These are phyloP conservation scores for Candida anutae DNA, from an alignment of 1,139 yeast genomes.

Conservation along the genomic window DNA sequence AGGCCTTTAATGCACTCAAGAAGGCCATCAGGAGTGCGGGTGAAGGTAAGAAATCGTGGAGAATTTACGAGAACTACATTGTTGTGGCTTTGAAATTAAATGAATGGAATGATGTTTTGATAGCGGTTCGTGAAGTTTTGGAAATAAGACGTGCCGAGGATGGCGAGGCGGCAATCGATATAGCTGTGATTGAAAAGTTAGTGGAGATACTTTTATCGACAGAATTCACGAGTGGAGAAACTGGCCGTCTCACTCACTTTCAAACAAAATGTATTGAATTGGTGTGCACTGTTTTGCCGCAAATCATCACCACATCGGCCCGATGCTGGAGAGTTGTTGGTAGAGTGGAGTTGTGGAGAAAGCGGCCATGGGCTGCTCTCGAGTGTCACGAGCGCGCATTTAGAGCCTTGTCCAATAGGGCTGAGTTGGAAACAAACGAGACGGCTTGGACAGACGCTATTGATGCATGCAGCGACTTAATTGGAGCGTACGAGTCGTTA, in stretches of 20 bases:
- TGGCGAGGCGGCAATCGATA: slow-evolving; percentile 64
- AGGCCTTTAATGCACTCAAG: slow-evolving; percentile 77
- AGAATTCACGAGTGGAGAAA: slow-evolving; percentile 38
- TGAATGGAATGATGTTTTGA: slow-evolving; percentile 83
- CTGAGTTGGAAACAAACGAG: slow-evolving; percentile 59
- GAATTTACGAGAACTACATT: slow-evolving; percentile 83
- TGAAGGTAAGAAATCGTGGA: slow-evolving; percentile 69
- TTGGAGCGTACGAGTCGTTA: slow-evolving; percentile 79
- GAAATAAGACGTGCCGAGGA: slow-evolving; percentile 43
- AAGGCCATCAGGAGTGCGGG: slow-evolving; percentile 67
- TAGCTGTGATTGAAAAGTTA: slow-evolving; percentile 68
- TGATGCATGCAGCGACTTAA: slow-evolving; percentile 69
- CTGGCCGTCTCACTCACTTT: slow-evolving; percentile 41
- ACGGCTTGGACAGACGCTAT: slow-evolving; percentile 72
- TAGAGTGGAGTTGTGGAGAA: slow-evolving; percentile 80
- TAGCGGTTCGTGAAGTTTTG: slow-evolving; percentile 57
- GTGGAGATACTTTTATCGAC: slow-evolving; percentile 55
- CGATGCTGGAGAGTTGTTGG: slow-evolving; percentile 82
- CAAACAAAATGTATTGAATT: slow-evolving; percentile 66
- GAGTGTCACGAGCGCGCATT: slow-evolving; percentile 85
- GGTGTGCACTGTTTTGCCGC: slow-evolving; percentile 58
- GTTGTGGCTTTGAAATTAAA: slow-evolving; percentile 71
- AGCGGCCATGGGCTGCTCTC: slow-evolving; percentile 79
- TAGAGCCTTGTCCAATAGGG: slow-evolving; percentile 59
- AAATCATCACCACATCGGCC: slow-evolving; percentile 60